Percentiles rank a stretch among this genome's conserved stretches.
These are phyloP conservation scores for Aspergillus fructus DNA, from an alignment of 2,329 filamentous ascomycete genomes.

Conservation along the genomic window DNA sequence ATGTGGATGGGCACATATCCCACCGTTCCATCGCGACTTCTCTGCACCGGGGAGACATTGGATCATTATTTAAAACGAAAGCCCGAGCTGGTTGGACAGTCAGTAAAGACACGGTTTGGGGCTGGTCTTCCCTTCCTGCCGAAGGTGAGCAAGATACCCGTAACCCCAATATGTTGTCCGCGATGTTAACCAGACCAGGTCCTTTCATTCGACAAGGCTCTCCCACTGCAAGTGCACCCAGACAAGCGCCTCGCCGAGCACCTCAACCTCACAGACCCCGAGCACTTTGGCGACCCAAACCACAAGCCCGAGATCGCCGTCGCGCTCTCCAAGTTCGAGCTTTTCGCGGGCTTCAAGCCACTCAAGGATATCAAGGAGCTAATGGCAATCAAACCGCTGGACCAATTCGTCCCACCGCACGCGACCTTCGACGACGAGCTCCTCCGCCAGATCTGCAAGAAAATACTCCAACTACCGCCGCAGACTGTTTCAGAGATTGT, in stretches of 20 bases:
- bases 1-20: slow-evolving; percentile 81
- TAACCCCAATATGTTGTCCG: too few relatives aligned
- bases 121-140: slow-evolving; percentile 69
- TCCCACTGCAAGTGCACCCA: slow-evolving; percentile 73
- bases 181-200: slow-evolving; percentile 45
- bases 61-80: slow-evolving; percentile 65
- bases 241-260: slow-evolving; percentile 65
- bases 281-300: slow-evolving; percentile 69
- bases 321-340: slow-evolving; percentile 69
- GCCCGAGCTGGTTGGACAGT: slow-evolving; percentile 62
- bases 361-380: slow-evolving; percentile 59
- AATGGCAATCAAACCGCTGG: slow-evolving; percentile 55
- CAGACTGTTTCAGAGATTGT: slow-evolving; percentile 55
- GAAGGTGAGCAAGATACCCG: slow-evolving; percentile 50
- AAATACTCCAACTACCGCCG: slow-evolving; percentile 54
- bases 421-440: slow-evolving; percentile 56
- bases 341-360: slow-evolving; percentile 74
- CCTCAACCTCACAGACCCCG: slow-evolving; percentile 63
- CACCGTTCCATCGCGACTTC: slow-evolving; percentile 63
- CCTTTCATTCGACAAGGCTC: slow-evolving; percentile 71
- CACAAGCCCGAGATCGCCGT: slow-evolving; percentile 81
- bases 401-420: slow-evolving; percentile 53
- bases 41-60: slow-evolving; percentile 63
- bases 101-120: slow-evolving; percentile 61
- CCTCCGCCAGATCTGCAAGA: slow-evolving; percentile 56